Conservation (phyloP, 2,329 filamentous ascomycete species). For the Blastomyces percursus region DNA sequence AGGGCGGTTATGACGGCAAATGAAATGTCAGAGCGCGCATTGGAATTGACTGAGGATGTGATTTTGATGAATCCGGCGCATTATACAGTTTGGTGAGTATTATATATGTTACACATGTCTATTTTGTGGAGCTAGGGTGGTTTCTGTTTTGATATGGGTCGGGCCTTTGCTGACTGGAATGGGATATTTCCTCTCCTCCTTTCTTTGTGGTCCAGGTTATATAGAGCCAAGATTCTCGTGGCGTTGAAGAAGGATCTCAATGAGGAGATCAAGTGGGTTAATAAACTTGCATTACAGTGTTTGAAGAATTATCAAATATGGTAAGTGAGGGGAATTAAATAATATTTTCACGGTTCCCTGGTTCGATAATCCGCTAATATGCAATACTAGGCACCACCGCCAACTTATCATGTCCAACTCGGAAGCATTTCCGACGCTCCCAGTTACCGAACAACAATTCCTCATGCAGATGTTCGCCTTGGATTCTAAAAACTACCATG, state of each 20-base stretch:
- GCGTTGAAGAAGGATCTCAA: conserved; percentile 53
- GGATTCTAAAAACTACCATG: conserved; percentile 96
- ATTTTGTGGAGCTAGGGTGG: not conserved
- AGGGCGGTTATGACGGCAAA: conserved; percentile 84
- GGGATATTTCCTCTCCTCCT: not conserved
- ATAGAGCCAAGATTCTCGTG: conserved; percentile 69
- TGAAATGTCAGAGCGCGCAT: conserved; percentile 67
- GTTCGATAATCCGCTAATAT: conserved; percentile 41
- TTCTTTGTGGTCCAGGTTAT: conserved; percentile 47
- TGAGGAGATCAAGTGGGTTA: conserved; percentile 76
- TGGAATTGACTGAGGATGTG: conserved; percentile 76
- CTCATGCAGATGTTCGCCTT: conserved; percentile 67
- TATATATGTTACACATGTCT: not conserved
- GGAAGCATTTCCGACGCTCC: conserved; percentile 43
- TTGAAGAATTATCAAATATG: conserved; percentile 99
- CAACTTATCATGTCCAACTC: conserved; percentile 43
- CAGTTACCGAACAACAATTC: conserved; percentile 60
- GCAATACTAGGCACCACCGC: conserved; percentile 49
- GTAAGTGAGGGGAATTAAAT: conserved; percentile 27
- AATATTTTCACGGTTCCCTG: not conserved
- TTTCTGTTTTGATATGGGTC: not conserved
- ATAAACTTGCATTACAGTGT: conserved; percentile 67
- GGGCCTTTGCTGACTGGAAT: not conserved
- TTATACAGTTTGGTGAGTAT: conserved; percentile 79
- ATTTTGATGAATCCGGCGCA: conserved; percentile 92